Base-by-base conservation (phyloP, 2,329 filamentous ascomycete species). In the Fusarium coffeatum region DNA sequence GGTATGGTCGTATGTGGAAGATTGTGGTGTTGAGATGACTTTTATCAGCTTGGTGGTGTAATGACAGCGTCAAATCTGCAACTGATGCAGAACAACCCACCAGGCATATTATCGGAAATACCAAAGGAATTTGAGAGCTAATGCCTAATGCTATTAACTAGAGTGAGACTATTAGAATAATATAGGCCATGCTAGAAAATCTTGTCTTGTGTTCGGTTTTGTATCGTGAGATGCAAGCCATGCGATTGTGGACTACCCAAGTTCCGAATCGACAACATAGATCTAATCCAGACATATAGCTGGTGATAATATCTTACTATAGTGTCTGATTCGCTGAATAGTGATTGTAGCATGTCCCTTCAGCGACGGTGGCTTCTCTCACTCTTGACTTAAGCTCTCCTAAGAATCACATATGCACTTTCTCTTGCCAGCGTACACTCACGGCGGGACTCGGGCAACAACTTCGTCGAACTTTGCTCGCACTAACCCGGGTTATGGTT, bases 1-100 rank as follows among this genome's bases (percentile, higher is more conserved):
- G 51, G 51, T 55, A 45, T 55, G 51, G 51, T 55, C 51, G 51
- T 55, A 55, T 55, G 51, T 55, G 40, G 28, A 18, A 54, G 20
- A n/a, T 2, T 8, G 3, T 2, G 3, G 4, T n/a, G 37, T 23
- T 23, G 37, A 30, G 37, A 54, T 13, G 4, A 5, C 2, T 10
- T n/a, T 43, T 28, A 30, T 1, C 6, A n/a, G 16, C 6, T 30
- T 3, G 12, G 2, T 30, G 8, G 6, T 30, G 12, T 30, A 30
- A 8, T 9, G 15, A 6, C 12, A 48, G 28, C 45, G 18, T 30
- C 5, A 6, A 37, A n/a, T n/a, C 34, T 37, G 18, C 34, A 37
- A 37, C 34, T 37, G 34, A 12, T 18, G 18, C 18, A 37, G 34
- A 37, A n/a, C 5, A n/a, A 1, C 6, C 34, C 34, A 7, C 34